These are phyloP conservation scores for Vitis labrusca DNA, from an alignment of 164 flowering plant species.

Conservation along the genomic window DNA sequence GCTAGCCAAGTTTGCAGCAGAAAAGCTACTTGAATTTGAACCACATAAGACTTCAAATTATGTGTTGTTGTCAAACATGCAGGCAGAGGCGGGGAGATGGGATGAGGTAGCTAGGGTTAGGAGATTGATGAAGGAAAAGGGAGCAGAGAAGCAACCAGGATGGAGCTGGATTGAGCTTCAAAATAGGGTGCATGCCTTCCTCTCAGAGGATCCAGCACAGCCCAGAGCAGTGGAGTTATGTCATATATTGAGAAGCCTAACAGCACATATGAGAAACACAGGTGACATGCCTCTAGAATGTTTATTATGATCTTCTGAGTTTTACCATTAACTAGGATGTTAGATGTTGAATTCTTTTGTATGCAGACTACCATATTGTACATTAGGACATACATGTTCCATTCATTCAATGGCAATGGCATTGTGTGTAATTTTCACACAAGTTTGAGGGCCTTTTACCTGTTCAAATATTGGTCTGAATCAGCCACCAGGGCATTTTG, in stretches of 20 bases:
- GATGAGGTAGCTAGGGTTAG: slow-evolving; percentile 23
- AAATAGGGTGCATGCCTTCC: slow-evolving; percentile 15
- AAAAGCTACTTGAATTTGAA: slow-evolving; percentile 27
- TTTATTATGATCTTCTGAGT: too few relatives aligned
- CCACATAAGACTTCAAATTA: slow-evolving; percentile 23
- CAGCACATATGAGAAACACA: slow-evolving; percentile 11
- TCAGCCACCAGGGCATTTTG: too few relatives aligned
- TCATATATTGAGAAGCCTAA: slow-evolving; percentile 10
- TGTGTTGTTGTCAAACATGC: slow-evolving; percentile 24
- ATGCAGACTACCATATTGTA: too few relatives aligned
- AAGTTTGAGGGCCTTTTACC: too few relatives aligned
- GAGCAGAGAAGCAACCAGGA: slow-evolving; percentile 23
- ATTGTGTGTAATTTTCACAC: too few relatives aligned
- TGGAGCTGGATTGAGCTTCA: slow-evolving; percentile 26
- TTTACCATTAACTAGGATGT: too few relatives aligned
- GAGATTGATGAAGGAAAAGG: slow-evolving; percentile 11
- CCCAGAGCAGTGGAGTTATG: slow-evolving; percentile 3
- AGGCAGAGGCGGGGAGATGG: slow-evolving; percentile 31
- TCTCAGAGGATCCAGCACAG: slow-evolving; percentile 13
- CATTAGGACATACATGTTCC: too few relatives aligned
- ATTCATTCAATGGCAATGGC: too few relatives aligned
- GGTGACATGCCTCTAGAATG: not conserved
- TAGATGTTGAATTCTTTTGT: too few relatives aligned
- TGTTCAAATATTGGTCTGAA: too few relatives aligned
- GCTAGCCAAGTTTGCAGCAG: slow-evolving; percentile 25